Evolutionary conservation across 2,329 filamentous ascomycete species (phyloP).

Genomic region (Arthrobotrys sphaeroides): DNA sequence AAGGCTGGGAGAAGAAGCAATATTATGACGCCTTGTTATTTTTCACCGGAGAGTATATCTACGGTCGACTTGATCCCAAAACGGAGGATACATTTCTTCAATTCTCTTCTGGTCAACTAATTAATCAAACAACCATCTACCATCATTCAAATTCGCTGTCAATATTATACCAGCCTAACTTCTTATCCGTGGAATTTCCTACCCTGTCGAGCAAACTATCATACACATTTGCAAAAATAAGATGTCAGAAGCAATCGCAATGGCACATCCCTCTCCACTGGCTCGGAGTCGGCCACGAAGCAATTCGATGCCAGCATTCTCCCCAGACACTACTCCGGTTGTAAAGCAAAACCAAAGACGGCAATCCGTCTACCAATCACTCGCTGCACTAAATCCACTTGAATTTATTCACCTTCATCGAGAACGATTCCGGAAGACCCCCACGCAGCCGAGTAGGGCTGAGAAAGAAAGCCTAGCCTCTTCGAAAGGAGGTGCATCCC

Average conservation of each 20-base stretch:
- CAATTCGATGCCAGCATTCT: constrained; percentile 43
- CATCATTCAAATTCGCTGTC: not conserved
- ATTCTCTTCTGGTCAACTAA: constrained; percentile 1
- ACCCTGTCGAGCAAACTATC: not conserved
- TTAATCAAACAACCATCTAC: constrained; percentile 17
- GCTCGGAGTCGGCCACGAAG: constrained; percentile 30
- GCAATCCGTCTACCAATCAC: constrained; percentile 39
- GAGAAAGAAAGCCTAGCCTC: not conserved
- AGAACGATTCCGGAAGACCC: constrained; percentile 14
- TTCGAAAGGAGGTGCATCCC: not conserved
- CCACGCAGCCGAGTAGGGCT: constrained; percentile 13
- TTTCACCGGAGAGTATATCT: constrained; percentile 9
- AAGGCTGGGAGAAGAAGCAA: constrained; percentile 7
- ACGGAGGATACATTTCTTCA: not conserved
- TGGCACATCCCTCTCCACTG: not conserved
- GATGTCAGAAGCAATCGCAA: constrained; percentile 2
- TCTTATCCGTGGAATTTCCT: constrained; percentile 2
- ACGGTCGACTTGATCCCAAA: constrained; percentile 11
- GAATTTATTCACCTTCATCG: constrained; percentile 28
- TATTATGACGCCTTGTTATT: not conserved
- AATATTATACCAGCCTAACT: not conserved
- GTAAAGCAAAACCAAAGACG: constrained; percentile 36
- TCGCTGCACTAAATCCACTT: constrained; percentile 13
- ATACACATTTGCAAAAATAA: too few relatives aligned
- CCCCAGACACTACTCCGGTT: constrained; percentile 28